Conservation (phyloP, 1,139 yeast genomes). For the Taphrina pruni region DNA sequence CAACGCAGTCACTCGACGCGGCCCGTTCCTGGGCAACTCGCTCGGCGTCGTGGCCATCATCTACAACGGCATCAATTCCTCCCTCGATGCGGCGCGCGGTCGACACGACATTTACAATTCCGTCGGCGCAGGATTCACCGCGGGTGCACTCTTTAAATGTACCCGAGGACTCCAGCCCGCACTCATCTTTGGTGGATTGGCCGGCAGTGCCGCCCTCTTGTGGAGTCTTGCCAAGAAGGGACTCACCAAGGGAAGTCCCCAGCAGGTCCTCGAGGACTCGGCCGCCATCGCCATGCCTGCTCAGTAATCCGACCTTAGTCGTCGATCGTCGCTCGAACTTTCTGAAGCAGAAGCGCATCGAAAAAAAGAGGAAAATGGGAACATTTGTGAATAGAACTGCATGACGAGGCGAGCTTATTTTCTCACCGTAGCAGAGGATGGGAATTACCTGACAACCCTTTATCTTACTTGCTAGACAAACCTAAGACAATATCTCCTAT, state of each 20-base stretch:
- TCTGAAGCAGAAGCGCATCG: background rate
- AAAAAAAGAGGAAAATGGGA: background rate
- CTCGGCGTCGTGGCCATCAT: slow-evolving; percentile 92
- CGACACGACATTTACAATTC: slow-evolving; percentile 87
- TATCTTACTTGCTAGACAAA: too few species aligned
- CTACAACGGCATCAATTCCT: slow-evolving; percentile 81
- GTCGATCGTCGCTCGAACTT: background rate
- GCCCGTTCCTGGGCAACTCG: slow-evolving; percentile 92
- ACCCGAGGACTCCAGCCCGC: slow-evolving; percentile 85
- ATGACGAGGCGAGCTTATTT: slow-evolving; percentile 3
- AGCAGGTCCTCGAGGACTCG: background rate
- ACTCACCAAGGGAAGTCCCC: slow-evolving; percentile 43
- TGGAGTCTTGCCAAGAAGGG: slow-evolving; percentile 85
- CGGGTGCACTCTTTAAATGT: slow-evolving; percentile 90
- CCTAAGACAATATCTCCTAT: background rate
- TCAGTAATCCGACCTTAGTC: slow-evolving; percentile 1
- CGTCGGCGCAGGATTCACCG: slow-evolving; percentile 82
- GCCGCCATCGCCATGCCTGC: slow-evolving; percentile 8
- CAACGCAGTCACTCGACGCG: slow-evolving; percentile 91
- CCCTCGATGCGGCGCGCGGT: slow-evolving; percentile 80
- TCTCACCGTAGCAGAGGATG: too few species aligned
- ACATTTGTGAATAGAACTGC: slow-evolving; percentile 1
- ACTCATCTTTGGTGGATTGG: slow-evolving; percentile 82
- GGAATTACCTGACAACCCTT: too few species aligned
- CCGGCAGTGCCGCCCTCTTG: slow-evolving; percentile 87